phyloP scores from a whole-genome alignment of 2,329 filamentous ascomycete genomes.

The Simplicillium sp. region DNA sequence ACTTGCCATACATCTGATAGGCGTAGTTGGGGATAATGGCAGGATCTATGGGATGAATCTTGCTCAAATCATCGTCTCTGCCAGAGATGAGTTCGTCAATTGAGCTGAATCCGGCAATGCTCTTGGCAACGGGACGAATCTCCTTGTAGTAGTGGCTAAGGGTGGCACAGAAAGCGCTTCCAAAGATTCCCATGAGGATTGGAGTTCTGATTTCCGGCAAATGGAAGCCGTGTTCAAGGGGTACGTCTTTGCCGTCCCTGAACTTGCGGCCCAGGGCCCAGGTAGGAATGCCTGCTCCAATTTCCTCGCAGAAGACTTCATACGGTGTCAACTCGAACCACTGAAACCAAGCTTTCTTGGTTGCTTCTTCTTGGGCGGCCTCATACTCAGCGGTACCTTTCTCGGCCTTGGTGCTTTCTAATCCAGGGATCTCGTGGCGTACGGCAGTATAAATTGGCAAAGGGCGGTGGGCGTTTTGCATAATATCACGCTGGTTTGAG shows the following conservation, averaged over 20 bases:
- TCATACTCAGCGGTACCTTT: slow-evolving; percentile 30
- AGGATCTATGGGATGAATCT: slow-evolving; percentile 90
- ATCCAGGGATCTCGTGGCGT: slow-evolving; percentile 80
- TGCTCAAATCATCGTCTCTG: slow-evolving; percentile 74
- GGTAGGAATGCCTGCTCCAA: slow-evolving; percentile 83
- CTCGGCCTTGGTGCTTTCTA: slow-evolving; percentile 26
- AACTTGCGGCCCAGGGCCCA: slow-evolving; percentile 88
- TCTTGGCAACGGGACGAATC: slow-evolving; percentile 70
- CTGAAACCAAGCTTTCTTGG: slow-evolving; percentile 81
- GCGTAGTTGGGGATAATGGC: slow-evolving; percentile 85
- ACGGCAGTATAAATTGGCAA: slow-evolving; percentile 94
- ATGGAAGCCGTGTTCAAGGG: slow-evolving; percentile 54
- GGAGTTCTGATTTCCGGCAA: slow-evolving; percentile 79
- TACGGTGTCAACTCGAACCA: slow-evolving; percentile 97
- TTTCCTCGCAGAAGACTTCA: slow-evolving; percentile 91
- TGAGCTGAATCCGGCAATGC: slow-evolving; percentile 62
- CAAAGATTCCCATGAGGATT: slow-evolving; percentile 87
- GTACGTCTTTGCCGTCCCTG: slow-evolving; percentile 46
- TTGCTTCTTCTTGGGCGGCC: slow-evolving; percentile 40
- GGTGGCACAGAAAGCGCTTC: slow-evolving; percentile 91
- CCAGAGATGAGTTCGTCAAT: slow-evolving; percentile 78
- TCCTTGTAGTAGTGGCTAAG: slow-evolving; percentile 95
- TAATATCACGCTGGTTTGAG: slow-evolving; percentile 71
- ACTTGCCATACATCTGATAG: slow-evolving; percentile 65
- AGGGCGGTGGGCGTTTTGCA: slow-evolving; percentile 71